These are phyloP conservation scores for Rhexocercosporidium sp. DNA, from an alignment of 2,329 filamentous ascomycete species.

Conservation along the genomic window DNA sequence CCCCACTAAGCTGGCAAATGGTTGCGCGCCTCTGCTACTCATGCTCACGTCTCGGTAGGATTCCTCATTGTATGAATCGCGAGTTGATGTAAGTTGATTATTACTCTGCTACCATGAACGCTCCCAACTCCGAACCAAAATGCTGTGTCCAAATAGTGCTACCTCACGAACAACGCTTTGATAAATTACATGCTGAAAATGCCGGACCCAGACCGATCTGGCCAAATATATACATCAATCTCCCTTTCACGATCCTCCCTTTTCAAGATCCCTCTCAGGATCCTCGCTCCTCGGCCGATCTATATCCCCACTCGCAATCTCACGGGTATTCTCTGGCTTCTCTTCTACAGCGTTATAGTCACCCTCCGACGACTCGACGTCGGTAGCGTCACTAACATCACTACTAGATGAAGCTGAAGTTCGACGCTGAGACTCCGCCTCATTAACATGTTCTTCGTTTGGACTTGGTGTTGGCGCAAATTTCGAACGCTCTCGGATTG, in stretches of 20 bases:
- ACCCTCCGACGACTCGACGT: neutral
- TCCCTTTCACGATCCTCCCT: conserved; percentile 9
- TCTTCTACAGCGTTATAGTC: neutral
- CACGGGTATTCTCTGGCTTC: neutral
- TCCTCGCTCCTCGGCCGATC: conserved; percentile 12
- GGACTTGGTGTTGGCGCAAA: conserved; percentile 34
- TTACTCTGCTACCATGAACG: neutral
- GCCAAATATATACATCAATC: neutral
- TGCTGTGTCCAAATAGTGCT: neutral
- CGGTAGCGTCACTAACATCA: conserved; percentile 7
- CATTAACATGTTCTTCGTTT: neutral
- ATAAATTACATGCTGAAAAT: neutral
- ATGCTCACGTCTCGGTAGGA: too few relatives aligned
- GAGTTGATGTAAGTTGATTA: neutral
- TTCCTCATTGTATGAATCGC: too few relatives aligned
- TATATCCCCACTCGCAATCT: conserved; percentile 8
- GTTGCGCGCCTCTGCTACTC: too few relatives aligned
- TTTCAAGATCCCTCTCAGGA: conserved; percentile 25
- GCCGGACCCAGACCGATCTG: neutral
- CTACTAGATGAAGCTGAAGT: neutral
- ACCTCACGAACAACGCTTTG: neutral
- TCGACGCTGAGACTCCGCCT: neutral
- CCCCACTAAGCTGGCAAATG: too few relatives aligned
- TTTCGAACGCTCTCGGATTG: conserved; percentile 40
- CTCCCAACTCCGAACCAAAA: neutral